phyloP scores from a whole-genome alignment of 768 basidiomycete genomes.

The Pisolithus sp. region DNA sequence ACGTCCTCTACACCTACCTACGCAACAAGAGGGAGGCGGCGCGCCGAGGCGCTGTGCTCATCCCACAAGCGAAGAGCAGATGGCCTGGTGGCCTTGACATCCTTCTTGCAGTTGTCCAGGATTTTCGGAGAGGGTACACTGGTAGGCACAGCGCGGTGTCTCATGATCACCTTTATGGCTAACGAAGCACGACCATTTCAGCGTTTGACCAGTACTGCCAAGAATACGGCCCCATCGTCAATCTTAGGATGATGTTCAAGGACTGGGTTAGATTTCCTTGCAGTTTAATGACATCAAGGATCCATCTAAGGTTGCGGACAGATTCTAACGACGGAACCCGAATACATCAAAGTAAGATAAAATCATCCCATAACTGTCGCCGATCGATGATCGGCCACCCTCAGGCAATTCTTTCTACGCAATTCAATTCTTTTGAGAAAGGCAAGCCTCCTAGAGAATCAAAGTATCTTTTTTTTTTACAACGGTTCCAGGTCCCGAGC shows the following conservation, averaged over 20 bases:
- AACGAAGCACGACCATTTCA: conserved; percentile 9
- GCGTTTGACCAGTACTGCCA: conserved; percentile 17
- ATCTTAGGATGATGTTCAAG: conserved; percentile 31
- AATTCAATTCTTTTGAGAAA: conserved; percentile 41
- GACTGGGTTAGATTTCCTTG: conserved; percentile 24
- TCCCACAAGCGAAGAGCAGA: conserved; percentile 28
- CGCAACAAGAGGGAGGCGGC: conserved; percentile 24
- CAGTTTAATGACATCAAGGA: neutral
- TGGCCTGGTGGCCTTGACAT: conserved; percentile 34
- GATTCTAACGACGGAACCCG: conserved; percentile 44
- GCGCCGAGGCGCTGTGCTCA: conserved; percentile 10
- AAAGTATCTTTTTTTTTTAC: neutral
- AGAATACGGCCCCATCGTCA: conserved; percentile 27
- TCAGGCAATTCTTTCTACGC: conserved; percentile 39
- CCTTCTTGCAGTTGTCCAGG: conserved; percentile 16
- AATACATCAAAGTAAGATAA: too few relatives aligned
- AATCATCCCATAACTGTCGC: neutral
- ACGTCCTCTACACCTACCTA: conserved; percentile 40
- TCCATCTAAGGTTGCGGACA: conserved; percentile 9
- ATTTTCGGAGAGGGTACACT: conserved; percentile 22
- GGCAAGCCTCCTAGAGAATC: conserved; percentile 12
- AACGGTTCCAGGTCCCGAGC: conserved; percentile 4
- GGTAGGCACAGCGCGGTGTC: conserved; percentile 14
- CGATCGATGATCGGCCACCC: neutral
- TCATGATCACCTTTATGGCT: neutral